Conservation (phyloP, 257 asterid species). For the Avicennia marina region DNA sequence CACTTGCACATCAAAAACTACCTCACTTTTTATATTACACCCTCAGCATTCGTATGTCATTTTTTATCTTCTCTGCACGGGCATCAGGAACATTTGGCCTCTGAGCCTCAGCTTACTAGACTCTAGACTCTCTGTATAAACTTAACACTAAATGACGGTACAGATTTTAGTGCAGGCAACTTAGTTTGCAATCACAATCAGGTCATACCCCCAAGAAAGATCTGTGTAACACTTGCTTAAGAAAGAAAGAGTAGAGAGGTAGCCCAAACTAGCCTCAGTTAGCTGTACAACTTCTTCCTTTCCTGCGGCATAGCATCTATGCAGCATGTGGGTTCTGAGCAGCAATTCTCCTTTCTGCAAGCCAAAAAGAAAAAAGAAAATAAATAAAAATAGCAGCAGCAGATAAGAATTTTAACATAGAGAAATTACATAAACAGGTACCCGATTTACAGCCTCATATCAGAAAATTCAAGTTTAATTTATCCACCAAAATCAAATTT, state of each 20-base stretch:
- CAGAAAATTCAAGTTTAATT: too few relatives aligned
- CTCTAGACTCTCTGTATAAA: slow-evolving; percentile 32
- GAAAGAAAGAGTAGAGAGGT: slow-evolving; percentile 30
- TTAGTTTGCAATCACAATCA: slow-evolving; percentile 35
- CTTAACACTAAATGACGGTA: slow-evolving; percentile 48
- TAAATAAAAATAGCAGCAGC: neutral
- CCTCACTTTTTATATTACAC: slow-evolving; percentile 36
- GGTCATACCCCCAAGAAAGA: slow-evolving; percentile 21
- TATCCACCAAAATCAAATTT: too few relatives aligned
- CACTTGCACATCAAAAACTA: slow-evolving; percentile 25
- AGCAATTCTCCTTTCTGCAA: slow-evolving; percentile 66
- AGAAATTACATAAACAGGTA: neutral
- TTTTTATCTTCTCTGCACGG: slow-evolving; percentile 20
- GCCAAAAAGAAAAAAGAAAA: neutral
- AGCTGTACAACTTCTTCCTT: slow-evolving; percentile 67
- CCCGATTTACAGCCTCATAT: neutral
- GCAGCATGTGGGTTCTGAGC: slow-evolving; percentile 37
- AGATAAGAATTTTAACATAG: neutral
- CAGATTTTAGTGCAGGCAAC: slow-evolving; percentile 49
- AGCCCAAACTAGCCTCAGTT: slow-evolving; percentile 85
- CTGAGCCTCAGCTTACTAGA: slow-evolving; percentile 29
- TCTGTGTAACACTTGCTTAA: neutral
- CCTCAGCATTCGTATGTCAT: slow-evolving; percentile 25
- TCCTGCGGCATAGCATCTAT: slow-evolving; percentile 24
- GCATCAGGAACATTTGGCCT: slow-evolving; percentile 24